Evolutionary conservation across 192 early-diverging fungal species (phyloP).

Genomic region (Paraglomus brasilianum): DNA sequence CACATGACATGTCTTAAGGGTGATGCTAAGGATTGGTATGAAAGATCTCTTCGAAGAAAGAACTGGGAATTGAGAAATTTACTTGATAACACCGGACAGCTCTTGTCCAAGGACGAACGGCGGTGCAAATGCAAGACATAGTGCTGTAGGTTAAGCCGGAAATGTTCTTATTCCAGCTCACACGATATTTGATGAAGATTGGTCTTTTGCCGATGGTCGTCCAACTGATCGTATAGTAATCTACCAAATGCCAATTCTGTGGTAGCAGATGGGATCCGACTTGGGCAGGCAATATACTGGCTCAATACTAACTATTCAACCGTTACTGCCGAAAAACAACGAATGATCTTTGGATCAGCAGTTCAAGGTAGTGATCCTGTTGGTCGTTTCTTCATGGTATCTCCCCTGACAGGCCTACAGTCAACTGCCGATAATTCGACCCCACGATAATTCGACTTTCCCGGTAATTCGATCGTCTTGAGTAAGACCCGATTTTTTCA

Average conservation of each 20-base stretch:
- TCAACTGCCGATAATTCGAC: too few relatives aligned
- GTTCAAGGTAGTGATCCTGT: conserved; percentile 15
- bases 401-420: too few relatives aligned
- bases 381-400: conserved; percentile 16
- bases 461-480: too few relatives aligned
- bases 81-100: conserved; percentile 8
- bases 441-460: too few relatives aligned
- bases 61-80: conserved; percentile 19
- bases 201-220: background rate
- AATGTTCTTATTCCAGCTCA: background rate
- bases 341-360: conserved; percentile 9
- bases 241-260: conserved; percentile 11
- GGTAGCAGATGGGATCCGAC: conserved; percentile 5
- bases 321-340: conserved; percentile 7
- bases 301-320: conserved; percentile 3
- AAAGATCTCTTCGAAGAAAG: conserved; percentile 9
- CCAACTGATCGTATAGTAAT: too few relatives aligned
- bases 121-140: background rate
- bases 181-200: conserved; percentile 1
- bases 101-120: conserved; percentile 4
- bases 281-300: conserved; percentile 7
- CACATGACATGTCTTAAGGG: conserved; percentile 14
- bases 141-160: background rate
- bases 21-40: conserved; percentile 18
- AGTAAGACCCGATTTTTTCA: too few relatives aligned